Conservation (phyloP, 805 yeast species). For the Ogataea methylovora region DNA sequence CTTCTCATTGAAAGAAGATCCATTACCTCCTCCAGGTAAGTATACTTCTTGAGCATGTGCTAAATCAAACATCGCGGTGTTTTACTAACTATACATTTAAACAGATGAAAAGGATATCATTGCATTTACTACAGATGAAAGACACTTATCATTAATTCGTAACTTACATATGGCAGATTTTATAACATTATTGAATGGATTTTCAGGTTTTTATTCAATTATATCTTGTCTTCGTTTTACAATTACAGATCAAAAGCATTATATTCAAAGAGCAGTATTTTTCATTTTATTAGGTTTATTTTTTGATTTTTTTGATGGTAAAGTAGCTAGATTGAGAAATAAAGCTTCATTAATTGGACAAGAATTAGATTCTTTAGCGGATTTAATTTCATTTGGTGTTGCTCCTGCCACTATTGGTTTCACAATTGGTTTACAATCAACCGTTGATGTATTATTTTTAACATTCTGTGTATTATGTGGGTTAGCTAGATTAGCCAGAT, state of each 20-base stretch:
- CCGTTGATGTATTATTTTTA: constrained; percentile 68
- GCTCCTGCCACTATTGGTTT: constrained; percentile 94
- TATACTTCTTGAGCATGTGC: too few relatives aligned
- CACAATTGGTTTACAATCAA: constrained; percentile 81
- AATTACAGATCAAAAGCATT: constrained; percentile 57
- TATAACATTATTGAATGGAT: constrained; percentile 90
- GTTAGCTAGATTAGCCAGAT: constrained; percentile 86
- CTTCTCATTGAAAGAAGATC: constrained; percentile 47
- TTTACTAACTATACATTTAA: too few relatives aligned
- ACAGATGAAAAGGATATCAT: constrained; percentile 61
- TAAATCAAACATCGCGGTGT: too few relatives aligned
- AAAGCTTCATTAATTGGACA: constrained; percentile 94
- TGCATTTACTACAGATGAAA: constrained; percentile 71
- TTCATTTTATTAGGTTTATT: constrained; percentile 85
- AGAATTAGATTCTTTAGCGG: constrained; percentile 95
- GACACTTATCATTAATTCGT: constrained; percentile 82
- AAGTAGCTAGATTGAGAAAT: constrained; percentile 91
- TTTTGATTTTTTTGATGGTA: constrained; percentile 94
- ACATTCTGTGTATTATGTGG: constrained; percentile 90
- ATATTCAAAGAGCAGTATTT: constrained; percentile 81
- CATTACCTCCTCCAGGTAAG: constrained; percentile 72
- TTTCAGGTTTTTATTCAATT: constrained; percentile 87
- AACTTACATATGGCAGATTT: constrained; percentile 93
- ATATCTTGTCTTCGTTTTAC: constrained; percentile 80
- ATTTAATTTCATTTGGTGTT: constrained; percentile 88